Percentiles rank a stretch among this genome's conserved stretches.
These are phyloP conservation scores for Rhodotorula graminis DNA, from an alignment of 768 basidiomycete genomes.

Conservation along the genomic window DNA sequence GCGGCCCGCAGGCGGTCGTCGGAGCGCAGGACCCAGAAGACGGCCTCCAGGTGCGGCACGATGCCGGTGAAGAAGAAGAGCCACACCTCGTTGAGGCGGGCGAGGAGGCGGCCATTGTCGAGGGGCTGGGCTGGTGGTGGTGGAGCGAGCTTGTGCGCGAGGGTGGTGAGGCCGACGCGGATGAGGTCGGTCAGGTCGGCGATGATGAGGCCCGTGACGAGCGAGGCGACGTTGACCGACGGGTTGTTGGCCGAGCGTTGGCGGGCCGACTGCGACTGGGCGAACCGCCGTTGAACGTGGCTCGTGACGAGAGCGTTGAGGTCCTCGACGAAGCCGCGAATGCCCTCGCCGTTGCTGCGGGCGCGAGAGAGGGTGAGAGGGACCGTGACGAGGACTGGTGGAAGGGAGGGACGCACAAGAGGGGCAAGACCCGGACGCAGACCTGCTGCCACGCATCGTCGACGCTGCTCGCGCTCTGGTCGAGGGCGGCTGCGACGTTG, in stretches of 20 bases:
- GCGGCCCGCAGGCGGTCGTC: slow-evolving; percentile 35
- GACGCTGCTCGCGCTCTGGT: slow-evolving; percentile 10
- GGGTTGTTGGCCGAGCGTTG: not conserved
- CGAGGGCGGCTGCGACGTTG: slow-evolving; percentile 31
- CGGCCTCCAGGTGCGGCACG: slow-evolving; percentile 44
- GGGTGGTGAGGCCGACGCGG: slow-evolving; percentile 38
- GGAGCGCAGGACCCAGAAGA: slow-evolving; percentile 43
- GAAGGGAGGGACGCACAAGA: slow-evolving; percentile 32
- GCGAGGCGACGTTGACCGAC: slow-evolving; percentile 15
- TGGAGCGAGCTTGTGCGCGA: slow-evolving; percentile 36
- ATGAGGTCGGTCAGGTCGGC: slow-evolving; percentile 39
- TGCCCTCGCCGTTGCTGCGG: slow-evolving; percentile 42
- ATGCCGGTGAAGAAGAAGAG: slow-evolving; percentile 44
- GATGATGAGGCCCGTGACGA: slow-evolving; percentile 34
- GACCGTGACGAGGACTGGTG: not conserved
- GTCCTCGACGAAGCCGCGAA: slow-evolving; percentile 42
- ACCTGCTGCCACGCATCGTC: slow-evolving; percentile 43
- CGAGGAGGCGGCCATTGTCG: slow-evolving; percentile 34
- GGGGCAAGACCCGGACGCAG: slow-evolving; percentile 39
- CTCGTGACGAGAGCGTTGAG: slow-evolving; percentile 30
- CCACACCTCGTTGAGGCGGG: slow-evolving; percentile 43
- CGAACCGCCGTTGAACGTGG: slow-evolving; percentile 39
- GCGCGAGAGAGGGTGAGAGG: not conserved
- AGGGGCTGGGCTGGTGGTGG: not conserved
- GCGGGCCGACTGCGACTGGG: slow-evolving; percentile 2